A percentile compares a stretch with the other conserved stretches of the same genome.
These are phyloP conservation scores for Penicillium hesseltinei DNA, from an alignment of 2,329 filamentous ascomycete species.

Conservation along the genomic window DNA sequence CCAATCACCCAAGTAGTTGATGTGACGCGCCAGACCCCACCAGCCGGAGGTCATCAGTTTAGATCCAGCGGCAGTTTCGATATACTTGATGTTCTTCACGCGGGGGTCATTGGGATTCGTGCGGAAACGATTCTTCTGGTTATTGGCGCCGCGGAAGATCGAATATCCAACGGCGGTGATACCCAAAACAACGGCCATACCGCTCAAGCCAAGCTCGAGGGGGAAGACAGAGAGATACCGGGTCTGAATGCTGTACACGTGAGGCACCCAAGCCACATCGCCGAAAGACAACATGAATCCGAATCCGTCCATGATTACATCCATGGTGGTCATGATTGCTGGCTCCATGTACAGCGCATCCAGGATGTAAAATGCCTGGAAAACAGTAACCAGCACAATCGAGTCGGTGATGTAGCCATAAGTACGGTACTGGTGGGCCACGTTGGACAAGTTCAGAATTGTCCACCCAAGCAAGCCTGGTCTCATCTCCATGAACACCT, in stretches of 20 bases:
- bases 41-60: conserved; percentile 81
- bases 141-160: conserved; percentile 93
- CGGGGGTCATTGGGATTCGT: conserved; percentile 78
- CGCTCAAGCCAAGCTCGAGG: conserved; percentile 68
- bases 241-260: conserved; percentile 79
- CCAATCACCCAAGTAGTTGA: conserved; percentile 97
- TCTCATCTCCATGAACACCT: conserved; percentile 85
- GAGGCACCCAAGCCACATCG: conserved; percentile 89
- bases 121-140: conserved; percentile 91
- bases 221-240: conserved; percentile 84
- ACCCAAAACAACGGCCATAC: conserved; percentile 62
- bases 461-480: conserved; percentile 89
- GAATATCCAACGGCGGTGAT: conserved; percentile 74
- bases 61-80: conserved; percentile 78
- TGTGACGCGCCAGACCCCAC: conserved; percentile 90
- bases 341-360: conserved; percentile 86
- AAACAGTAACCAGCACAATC: conserved; percentile 72
- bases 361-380: conserved; percentile 79
- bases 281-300: conserved; percentile 94
- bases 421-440: conserved; percentile 82
- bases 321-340: conserved; percentile 88
- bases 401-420: conserved; percentile 83
- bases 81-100: conserved; percentile 77
- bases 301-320: conserved; percentile 89
- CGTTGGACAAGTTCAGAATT: conserved; percentile 77